Base-by-base conservation (phyloP, 2,329 filamentous ascomycete species). In the Venturia asperata region DNA sequence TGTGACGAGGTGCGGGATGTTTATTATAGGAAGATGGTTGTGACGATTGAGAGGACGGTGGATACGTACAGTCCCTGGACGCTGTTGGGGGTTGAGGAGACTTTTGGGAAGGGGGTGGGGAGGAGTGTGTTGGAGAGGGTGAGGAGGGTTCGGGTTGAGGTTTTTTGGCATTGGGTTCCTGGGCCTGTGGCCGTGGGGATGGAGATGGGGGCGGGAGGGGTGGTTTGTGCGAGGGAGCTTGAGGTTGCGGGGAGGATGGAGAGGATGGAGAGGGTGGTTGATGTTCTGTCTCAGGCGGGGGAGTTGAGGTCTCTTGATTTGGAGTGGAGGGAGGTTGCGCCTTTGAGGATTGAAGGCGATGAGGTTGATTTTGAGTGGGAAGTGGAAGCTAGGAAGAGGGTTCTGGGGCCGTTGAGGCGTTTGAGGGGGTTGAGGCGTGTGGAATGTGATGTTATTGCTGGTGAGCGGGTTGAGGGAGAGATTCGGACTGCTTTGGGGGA, bases 121-220 rank as follows among this genome's bases (percentile, higher is more conserved):
- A 37, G 10, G 27, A 30, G 5, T 3, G 47, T 60, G 13, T 47
- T 64, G 11, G 13, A 13, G 7, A 17, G 47, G 43, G 7, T 64
- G 19, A 47, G 63, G 43, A 56, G 24, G 39, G 63, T 64, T 39
- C 4, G 24, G 21, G 21, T 64, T 15, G 39, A 34, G n/a, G 24
- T 64, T 47, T 64, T 64, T 45, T 64, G 63, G 63, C 24, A 39
- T 17, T 52, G 47, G 34, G n/a, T 60, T 39, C 34, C 52, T 15
- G n/a, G 21, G 24, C 21, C n/a, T 19, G 49, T 30, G 2, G 1
- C 27, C 6, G 27, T 15, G 15, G n/a, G 60, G 55, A 60, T 15
- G 10, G 21, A 21, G 21, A 27, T 24, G 11, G 30, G 17, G 24
- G 49, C 58, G 27, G n/a, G 17, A 13, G 49, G 1, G 15, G 27